Evolutionary conservation across 2,329 filamentous ascomycete species (phyloP), one percentile per base, ranked within the genome.

Genomic region (Epichloe scottii): DNA sequence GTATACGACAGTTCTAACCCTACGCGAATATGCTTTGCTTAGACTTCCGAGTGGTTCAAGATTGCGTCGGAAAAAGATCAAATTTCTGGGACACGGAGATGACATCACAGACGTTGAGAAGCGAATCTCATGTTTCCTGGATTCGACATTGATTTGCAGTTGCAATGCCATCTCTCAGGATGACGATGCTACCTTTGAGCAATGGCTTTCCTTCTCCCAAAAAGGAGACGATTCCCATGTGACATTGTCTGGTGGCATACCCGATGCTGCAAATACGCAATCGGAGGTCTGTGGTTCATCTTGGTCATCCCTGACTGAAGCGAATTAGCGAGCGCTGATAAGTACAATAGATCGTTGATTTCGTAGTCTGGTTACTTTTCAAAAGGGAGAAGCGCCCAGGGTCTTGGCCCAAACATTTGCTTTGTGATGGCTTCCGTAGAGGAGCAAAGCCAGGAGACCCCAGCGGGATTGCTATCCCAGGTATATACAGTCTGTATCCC

Each of bases 401-500:
- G 10, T 37, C 55, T 47, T 78, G 76, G 60, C 83, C 85, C 2
- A 77, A 79, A 48, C 87, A 96, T 67, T 61, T 95, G 5, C 76
- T 98, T 4, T 90, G 88, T 58, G 84, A 95, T 71, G 91, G 91
- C 23, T 95, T 84, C 59, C 80, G 84, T 59, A 79, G 75, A 57
- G 63, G 68, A 26, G 57, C 58, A 35, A 62, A 58, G 34, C 67
- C 64, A 26, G 59, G 56, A 5, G 60, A 61, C 5, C 56, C 63
- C 12, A 53, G 51, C 1, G 54, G 55, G 8, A 72, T 71, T 35
- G 64, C 58, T 7, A 82, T 93, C 41, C 84, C 82, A 0, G 88
- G 85, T 0, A 61, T 95, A 7, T 76, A 77, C 52, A 74, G 73
- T 11, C 69, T 76, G 7, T 79, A 82, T 57, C 77, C 78, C 1